phyloP scores from a whole-genome alignment of 805 yeast genomes.

The Saitoella complicata region DNA sequence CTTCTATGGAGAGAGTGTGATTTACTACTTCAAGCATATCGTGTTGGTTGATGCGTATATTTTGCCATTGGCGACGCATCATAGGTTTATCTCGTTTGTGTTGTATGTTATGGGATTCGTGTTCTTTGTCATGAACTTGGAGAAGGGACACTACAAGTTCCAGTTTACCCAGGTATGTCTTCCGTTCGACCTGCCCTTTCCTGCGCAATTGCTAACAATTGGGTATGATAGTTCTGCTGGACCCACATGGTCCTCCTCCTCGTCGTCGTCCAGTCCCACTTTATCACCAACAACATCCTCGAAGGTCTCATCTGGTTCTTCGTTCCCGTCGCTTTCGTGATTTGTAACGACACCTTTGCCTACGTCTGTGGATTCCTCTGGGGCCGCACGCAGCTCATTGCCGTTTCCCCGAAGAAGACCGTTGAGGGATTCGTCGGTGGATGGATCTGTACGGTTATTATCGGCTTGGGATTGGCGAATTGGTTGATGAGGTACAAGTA shows the following conservation, averaged over 20 bases:
- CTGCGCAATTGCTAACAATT: no score
- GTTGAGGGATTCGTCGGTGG: conserved; percentile 97
- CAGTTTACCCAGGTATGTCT: conserved; percentile 59
- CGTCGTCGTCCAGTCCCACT: conserved; percentile 87
- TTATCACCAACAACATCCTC: conserved; percentile 74
- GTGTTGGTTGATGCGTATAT: conserved; percentile 38
- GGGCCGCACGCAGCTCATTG: conserved; percentile 82
- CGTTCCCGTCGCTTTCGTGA: conserved; percentile 79
- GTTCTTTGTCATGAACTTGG: conserved; percentile 72
- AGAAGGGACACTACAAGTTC: conserved; percentile 75
- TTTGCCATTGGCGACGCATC: conserved; percentile 53
- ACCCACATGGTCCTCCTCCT: conserved; percentile 86
- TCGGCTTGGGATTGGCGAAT: conserved; percentile 51
- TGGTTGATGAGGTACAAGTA: conserved; percentile 50
- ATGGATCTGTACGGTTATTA: conserved; percentile 78
- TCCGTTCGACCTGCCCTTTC: no score
- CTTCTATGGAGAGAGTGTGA: conserved; percentile 71
- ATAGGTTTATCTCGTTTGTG: conserved; percentile 68
- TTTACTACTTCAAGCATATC: conserved; percentile 43
- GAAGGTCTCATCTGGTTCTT: conserved; percentile 91
- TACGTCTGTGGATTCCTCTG: conserved; percentile 93
- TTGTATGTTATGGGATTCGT: conserved; percentile 60
- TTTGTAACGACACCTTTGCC: conserved; percentile 90
- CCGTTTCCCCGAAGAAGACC: conserved; percentile 91
- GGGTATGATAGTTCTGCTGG: conserved; percentile 46